Percentiles rank a stretch among this genome's conserved stretches.
phyloP scores from a whole-genome alignment of 441 rosid species.

The Populus tomentosa region DNA sequence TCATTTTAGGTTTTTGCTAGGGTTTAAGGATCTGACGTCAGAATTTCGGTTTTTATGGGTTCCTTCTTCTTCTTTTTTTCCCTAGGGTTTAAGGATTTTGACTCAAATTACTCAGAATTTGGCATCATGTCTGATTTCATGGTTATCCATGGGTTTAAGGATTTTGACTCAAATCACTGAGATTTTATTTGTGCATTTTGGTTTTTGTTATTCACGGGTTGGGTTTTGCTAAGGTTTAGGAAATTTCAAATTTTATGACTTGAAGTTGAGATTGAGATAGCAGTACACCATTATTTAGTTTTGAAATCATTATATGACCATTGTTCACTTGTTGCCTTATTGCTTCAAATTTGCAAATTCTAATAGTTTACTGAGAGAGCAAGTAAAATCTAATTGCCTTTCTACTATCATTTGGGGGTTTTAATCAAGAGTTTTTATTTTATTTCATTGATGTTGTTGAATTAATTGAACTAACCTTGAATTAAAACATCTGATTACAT shows the following conservation, averaged over 20 bases:
- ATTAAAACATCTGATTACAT: no score
- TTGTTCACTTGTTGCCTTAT: background rate
- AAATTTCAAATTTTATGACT: no score
- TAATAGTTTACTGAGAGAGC: background rate
- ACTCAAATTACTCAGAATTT: background rate
- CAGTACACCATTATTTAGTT: no score
- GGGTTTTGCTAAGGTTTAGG: no score
- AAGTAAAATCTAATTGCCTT: background rate
- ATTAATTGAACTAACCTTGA: no score
- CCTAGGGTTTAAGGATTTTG: background rate
- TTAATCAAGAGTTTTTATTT: background rate
- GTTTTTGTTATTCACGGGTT: no score
- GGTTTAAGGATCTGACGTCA: no score
- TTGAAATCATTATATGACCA: no score
- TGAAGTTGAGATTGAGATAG: no score
- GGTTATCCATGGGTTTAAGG: background rate
- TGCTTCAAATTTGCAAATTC: background rate
- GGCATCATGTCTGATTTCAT: no score
- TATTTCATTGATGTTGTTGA: background rate
- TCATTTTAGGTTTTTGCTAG: slow-evolving; percentile 5
- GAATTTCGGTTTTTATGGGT: background rate
- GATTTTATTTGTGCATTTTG: no score
- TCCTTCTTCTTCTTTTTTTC: background rate
- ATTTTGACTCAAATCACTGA: background rate
- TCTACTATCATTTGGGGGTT: background rate